Evolutionary conservation across 306 rosid genomes (phyloP).

Genomic region (Citrullus amarus): DNA sequence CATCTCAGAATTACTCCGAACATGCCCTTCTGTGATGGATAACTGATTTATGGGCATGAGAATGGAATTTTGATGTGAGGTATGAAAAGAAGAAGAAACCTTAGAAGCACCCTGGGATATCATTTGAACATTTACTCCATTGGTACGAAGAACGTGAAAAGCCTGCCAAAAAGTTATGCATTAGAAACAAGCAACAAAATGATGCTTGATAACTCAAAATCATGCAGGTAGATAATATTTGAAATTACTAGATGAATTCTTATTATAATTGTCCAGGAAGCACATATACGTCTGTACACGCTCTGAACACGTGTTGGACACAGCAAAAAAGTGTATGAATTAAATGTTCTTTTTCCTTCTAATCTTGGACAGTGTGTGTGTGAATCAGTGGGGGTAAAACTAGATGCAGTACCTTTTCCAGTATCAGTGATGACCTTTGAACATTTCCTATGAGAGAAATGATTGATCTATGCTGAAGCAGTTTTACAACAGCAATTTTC

Average conservation of each 20-base stretch:
- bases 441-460: constrained; percentile 95
- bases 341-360: too few relatives aligned
- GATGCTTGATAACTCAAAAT: background rate
- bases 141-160: constrained; percentile 64
- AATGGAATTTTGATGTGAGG: background rate
- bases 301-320: background rate
- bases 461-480: constrained; percentile 79
- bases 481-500: constrained; percentile 87
- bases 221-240: background rate
- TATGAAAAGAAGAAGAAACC: constrained; percentile 30
- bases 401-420: constrained; percentile 61
- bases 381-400: background rate
- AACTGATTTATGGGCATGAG: background rate
- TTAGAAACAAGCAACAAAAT: background rate
- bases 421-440: constrained; percentile 77
- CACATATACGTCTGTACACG: background rate
- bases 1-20: too few relatives aligned
- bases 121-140: constrained; percentile 91
- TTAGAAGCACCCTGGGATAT: constrained; percentile 96
- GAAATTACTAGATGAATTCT: background rate
- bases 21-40: background rate
- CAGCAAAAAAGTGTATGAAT: background rate
- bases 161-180: constrained; percentile 37
- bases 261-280: background rate
- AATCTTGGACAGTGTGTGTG: background rate